A percentile compares a stretch with the other conserved stretches of the same genome.
Conservation (phyloP, 306 rosid genomes). For the Lathyrus aphaca region DNA sequence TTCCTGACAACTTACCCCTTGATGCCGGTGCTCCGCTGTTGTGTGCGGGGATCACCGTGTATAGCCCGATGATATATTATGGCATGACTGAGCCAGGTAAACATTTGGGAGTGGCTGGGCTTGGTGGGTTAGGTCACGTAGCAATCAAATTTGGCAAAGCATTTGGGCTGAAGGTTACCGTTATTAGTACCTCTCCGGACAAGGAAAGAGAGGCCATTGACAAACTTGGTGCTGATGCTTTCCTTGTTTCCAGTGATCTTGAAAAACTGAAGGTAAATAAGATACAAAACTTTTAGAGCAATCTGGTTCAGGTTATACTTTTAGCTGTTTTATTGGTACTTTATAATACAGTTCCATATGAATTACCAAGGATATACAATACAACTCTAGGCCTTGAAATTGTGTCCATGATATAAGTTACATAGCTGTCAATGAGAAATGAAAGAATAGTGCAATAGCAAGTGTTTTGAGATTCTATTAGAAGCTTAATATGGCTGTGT, state of each 20-base stretch:
- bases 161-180: constrained; percentile 94
- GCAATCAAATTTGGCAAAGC: constrained; percentile 90
- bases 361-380: constrained; percentile 10
- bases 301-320: constrained; percentile 22
- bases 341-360: neutral
- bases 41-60: constrained; percentile 90
- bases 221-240: constrained; percentile 83
- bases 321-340: constrained; percentile 10
- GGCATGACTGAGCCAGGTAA: constrained; percentile 88
- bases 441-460: neutral
- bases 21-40: constrained; percentile 89
- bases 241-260: constrained; percentile 68
- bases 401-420: neutral
- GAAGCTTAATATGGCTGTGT: neutral
- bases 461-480: constrained; percentile 4
- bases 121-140: constrained; percentile 93
- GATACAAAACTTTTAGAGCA: neutral
- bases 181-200: constrained; percentile 69
- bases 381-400: neutral
- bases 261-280: constrained; percentile 60
- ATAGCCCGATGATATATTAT: constrained; percentile 90
- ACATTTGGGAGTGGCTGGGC: constrained; percentile 94
- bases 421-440: neutral
- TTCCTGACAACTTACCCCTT: constrained; percentile 78
- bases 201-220: constrained; percentile 72